Evolutionary conservation across 2,329 filamentous ascomycete species (phyloP), one percentile per base, ranked within the genome.

Genomic region (Aspergillus ibericus): DNA sequence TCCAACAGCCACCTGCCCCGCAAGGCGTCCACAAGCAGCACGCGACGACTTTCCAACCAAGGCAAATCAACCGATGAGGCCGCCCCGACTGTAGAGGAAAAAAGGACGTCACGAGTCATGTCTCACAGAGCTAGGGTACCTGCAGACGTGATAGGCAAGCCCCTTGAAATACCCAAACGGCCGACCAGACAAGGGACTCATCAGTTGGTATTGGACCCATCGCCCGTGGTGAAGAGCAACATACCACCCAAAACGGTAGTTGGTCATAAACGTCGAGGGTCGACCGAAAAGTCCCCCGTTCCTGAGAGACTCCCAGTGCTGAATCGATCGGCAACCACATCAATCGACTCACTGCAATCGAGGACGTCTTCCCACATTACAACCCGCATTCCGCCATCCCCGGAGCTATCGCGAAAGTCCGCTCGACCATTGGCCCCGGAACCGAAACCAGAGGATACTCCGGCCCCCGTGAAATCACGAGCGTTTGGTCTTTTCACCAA

Each of bases 401-500:
- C 68, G 13, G 64, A 68, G 10, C 55, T 68, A 34, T 66, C 70
- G 4, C 61, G 72, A 3, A 72, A 72, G 47, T 63, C 69, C 5
- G 65, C 70, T 12, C 70, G 63, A 77, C 83, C 66, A 77, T 61
- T 71, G 36, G 70, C 68, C 32, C 75, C 66, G 44, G 66, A 69
- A 44, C 59, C 60, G 1, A 66, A 60, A 51, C 59, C 75, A 38
- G 63, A 65, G 4, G 66, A 72, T 13, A 72, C 72, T 52, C 36
- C 68, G 9, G 69, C 62, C 42, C 55, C 68, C 8, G 61, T 53
- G 34, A 70, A 77, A 78, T 40, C 85, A 79, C 58, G 87, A 81
- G 85, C 89, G 2, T 95, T 96, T 71, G 88, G 89, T 1, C 82
- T 96, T 55, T 96, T 96, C 67, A 81, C 88, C 8, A 85, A 89